Base-by-base conservation (phyloP, 192 early-diverging fungal genomes). In the Backusella tuberculispora region DNA sequence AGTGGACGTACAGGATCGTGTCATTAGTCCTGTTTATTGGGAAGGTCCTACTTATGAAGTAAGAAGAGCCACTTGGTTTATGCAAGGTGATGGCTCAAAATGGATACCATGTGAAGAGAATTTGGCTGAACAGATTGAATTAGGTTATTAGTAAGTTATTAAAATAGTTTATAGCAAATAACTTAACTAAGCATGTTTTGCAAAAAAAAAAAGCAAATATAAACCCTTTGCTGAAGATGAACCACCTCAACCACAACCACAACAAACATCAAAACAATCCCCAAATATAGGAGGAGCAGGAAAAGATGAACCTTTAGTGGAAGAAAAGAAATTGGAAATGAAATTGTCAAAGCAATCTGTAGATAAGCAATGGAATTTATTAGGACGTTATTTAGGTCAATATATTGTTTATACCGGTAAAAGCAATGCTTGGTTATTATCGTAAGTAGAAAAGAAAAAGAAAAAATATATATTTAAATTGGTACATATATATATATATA, bases 81-180 rank as follows among this genome's bases (percentile, higher is more conserved):
- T 89, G 69, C 83, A 87, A 60, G 70, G 83, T 0, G 89, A 92
- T 65, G 85, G 87, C 15, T 83, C 77, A 24, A 90, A 89, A 47
- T 93, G 88, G 75, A 56, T 90, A 10, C 94, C 95, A 9, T 96
- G 95, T 80, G 92, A 95, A 68, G 94, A 92, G 60, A 95, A 92
- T 66, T 75, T 96, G 13, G 74, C 93, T 2, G 77, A 88, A 42
- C 95, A 96, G 80, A 85, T 95, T 38, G 94, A 96, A 83, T 85
- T 89, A 46, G 95, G 95, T 37, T 95, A 94, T 76, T 83, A 81
- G 89, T 86, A 84, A 60, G 73, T 53, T 24, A 41, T 69, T 37
- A 56, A 8, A 26, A 12, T 9, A 6, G 12, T 46, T 47, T 19
- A 53, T 47, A 4, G 12, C 43, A 66, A 17, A 38, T 68, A n/a